A percentile compares a stretch with the other conserved stretches of the same genome.
Conservation (phyloP, 2,329 filamentous ascomycete genomes). For the Periconia digitata region DNA sequence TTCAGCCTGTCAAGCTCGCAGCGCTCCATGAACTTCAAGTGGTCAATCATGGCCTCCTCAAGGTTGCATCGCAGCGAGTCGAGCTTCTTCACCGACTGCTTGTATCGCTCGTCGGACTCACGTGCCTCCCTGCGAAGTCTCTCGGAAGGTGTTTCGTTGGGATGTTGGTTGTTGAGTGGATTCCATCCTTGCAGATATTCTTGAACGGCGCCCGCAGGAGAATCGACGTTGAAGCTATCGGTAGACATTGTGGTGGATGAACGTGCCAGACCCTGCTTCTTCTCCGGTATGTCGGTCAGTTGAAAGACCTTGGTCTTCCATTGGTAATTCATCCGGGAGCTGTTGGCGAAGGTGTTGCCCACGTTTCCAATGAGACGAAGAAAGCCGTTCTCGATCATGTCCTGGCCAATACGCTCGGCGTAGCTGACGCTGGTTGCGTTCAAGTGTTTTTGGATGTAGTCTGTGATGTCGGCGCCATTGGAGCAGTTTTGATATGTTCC, state of each 20-base stretch:
- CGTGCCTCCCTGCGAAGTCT: constrained; percentile 83
- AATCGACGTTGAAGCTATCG: constrained; percentile 64
- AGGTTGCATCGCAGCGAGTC: constrained; percentile 89
- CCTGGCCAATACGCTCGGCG: constrained; percentile 92
- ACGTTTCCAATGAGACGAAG: constrained; percentile 91
- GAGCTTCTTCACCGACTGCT: constrained; percentile 78
- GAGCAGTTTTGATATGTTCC: constrained; percentile 95
- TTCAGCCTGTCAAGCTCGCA: constrained; percentile 95
- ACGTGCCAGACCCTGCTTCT: constrained; percentile 71
- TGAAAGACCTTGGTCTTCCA: constrained; percentile 94
- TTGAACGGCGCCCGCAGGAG: constrained; percentile 79
- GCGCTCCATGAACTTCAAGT: constrained; percentile 93
- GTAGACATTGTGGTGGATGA: constrained; percentile 68
- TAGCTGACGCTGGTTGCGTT: constrained; percentile 81
- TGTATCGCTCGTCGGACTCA: constrained; percentile 93
- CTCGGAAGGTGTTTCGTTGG: constrained; percentile 90
- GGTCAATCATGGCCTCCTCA: constrained; percentile 92
- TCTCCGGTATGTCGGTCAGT: constrained; percentile 82
- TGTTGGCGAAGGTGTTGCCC: constrained; percentile 94
- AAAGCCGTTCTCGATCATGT: constrained; percentile 83
- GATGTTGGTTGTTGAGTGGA: constrained; percentile 81
- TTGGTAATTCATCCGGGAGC: constrained; percentile 95
- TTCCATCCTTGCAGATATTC: constrained; percentile 94
- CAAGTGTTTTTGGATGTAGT: constrained; percentile 91
- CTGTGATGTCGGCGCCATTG: constrained; percentile 87